Evolutionary conservation across 164 flowering plant genomes (phyloP), one percentile per base, ranked within the genome.

Genomic region (Chloranthus sessilifolius): DNA sequence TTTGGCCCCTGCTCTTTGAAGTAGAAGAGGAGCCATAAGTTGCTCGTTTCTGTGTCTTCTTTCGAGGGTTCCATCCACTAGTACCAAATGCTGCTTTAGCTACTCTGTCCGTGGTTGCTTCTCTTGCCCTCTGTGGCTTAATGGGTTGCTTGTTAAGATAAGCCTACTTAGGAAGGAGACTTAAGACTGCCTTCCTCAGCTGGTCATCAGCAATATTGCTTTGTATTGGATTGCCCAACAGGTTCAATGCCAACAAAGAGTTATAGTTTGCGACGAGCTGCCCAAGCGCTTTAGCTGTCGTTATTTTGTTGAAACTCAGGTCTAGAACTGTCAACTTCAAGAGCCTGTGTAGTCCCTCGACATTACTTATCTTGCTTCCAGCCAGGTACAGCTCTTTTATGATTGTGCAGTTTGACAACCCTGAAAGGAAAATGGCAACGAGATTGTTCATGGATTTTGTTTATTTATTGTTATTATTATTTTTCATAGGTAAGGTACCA

Each of bases 221-320:
- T 56, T 83, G 88, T 36, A 88, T 74, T 6, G 95, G 90, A 65
- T 83, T 92, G 1, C 95, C 98, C 52, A 85, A 20, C 21, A 88
- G 73, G 64, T 85, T 92, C 19, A 92, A 65, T 43, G 98, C 98
- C 29, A 60, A 65, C 33, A 88, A 59, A 43, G 94, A 75, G 50
- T 75, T 68, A 73, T 83, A 86, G 66, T 88, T 84, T 4, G 94
- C 95, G 8, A 84, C 96, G 15, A 92, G 79, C 67, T 85, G 98
- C 25, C 95, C 95, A 2, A 88, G 70, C 3, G 85, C 71, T 64
- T 82, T 88, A 36, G 87, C 63, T 26, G 99, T 92, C 25, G 89
- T 75, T 33, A 92, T 86, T 70, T 84, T 92, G 81, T 92, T 92
- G 80, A 92, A 92, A 72, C 95, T 82, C 48, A 86, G 64, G 70